phyloP scores from a whole-genome alignment of 805 yeast species.

The Wickerhamomyces subpelliculosus region DNA sequence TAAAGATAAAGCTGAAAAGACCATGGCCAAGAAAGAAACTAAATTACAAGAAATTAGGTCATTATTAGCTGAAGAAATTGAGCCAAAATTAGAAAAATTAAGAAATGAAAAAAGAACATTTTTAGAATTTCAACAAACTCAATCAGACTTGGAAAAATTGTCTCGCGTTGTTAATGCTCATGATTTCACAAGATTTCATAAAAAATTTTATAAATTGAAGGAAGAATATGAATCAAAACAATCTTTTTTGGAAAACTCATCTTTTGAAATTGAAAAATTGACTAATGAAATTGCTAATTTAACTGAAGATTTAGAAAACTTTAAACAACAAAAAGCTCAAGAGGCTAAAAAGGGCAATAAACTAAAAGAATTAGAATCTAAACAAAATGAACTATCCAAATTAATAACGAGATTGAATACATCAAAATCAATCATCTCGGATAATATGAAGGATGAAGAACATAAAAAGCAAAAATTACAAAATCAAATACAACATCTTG shows the following conservation, averaged over 20 bases:
- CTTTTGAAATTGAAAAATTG: constrained; percentile 37
- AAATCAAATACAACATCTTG: constrained; percentile 27
- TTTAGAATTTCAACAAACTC: constrained; percentile 80
- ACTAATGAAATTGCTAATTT: constrained; percentile 50
- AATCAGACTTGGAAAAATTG: constrained; percentile 69
- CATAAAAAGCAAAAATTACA: constrained; percentile 28
- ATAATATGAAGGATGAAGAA: constrained; percentile 51
- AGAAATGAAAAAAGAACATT: constrained; percentile 77
- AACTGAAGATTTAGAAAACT: constrained; percentile 51
- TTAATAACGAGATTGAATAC: constrained; percentile 65
- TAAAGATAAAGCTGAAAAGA: constrained; percentile 83
- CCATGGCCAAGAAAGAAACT: constrained; percentile 86
- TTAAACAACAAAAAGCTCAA: constrained; percentile 44
- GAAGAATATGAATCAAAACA: constrained; percentile 36
- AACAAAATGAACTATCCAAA: constrained; percentile 52
- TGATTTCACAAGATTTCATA: constrained; percentile 45
- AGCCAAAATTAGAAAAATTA: constrained; percentile 79
- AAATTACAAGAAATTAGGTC: constrained; percentile 73
- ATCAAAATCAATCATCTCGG: constrained; percentile 46
- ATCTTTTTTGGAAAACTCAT: constrained; percentile 32
- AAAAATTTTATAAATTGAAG: constrained; percentile 36
- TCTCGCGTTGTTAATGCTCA: constrained; percentile 72
- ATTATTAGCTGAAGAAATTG: constrained; percentile 78
- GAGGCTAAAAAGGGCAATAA: constrained; percentile 57
- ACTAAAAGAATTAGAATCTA: constrained; percentile 50